phyloP scores from a whole-genome alignment of 345 rosid species.

The Laguncularia racemosa region DNA sequence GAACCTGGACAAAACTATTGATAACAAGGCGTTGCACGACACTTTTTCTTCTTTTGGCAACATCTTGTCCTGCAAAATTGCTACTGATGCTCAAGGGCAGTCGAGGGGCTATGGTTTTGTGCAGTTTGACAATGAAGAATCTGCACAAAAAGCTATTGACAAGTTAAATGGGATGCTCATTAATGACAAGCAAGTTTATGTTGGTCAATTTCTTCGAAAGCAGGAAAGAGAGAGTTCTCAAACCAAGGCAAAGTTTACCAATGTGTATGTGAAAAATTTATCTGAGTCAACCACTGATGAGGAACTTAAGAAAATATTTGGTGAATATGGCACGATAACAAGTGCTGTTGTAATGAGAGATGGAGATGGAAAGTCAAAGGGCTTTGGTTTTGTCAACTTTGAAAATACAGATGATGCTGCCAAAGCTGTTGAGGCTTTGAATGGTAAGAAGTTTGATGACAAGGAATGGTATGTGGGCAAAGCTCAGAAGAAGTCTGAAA shows the following conservation, averaged over 20 bases:
- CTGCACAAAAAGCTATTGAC: constrained; percentile 30
- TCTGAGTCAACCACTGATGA: constrained; percentile 4
- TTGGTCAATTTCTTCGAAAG: constrained; percentile 32
- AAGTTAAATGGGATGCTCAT: constrained; percentile 30
- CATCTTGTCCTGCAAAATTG: constrained; percentile 38
- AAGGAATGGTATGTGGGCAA: constrained; percentile 18
- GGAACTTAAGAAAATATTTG: not conserved
- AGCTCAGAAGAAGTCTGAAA: constrained; percentile 17
- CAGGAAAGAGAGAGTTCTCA: constrained; percentile 21
- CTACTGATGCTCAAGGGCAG: constrained; percentile 28
- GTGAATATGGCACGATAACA: constrained; percentile 7
- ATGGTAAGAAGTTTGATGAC: constrained; percentile 16
- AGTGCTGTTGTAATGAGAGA: constrained; percentile 12
- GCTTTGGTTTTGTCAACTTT: constrained; percentile 18
- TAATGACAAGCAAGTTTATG: constrained; percentile 33
- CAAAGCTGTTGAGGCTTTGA: constrained; percentile 9
- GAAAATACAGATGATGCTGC: constrained; percentile 15
- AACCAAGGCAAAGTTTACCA: constrained; percentile 11
- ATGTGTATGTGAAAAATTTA: constrained; percentile 1
- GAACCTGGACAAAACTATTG: constrained; percentile 29
- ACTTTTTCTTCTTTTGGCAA: constrained; percentile 83
- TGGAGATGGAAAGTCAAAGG: constrained; percentile 13
- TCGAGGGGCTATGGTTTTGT: constrained; percentile 59
- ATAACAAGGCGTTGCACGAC: constrained; percentile 65
- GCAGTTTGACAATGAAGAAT: constrained; percentile 25